These are phyloP conservation scores for Botrytis aclada DNA, from an alignment of 2,329 filamentous ascomycete genomes.

Conservation along the genomic window DNA sequence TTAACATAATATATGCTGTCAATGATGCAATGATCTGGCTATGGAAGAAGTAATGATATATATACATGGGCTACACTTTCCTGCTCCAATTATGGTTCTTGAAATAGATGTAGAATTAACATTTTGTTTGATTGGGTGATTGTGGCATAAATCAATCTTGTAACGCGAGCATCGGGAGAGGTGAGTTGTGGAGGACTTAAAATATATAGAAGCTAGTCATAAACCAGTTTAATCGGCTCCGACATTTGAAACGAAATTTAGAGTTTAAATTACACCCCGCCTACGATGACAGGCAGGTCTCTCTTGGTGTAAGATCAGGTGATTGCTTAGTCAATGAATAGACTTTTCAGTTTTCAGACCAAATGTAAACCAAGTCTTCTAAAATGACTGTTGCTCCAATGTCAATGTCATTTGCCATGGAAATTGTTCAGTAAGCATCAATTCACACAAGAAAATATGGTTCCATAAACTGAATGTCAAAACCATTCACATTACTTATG, in stretches of 20 bases:
- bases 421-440: not conserved
- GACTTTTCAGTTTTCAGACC: too few relatives aligned
- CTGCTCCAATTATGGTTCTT: not conserved
- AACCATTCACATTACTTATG: too few relatives aligned
- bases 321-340: not conserved
- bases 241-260: not conserved
- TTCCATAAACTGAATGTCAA: not conserved
- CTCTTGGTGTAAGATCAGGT: not conserved
- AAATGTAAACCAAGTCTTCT: not conserved
- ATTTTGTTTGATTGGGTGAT: not conserved
- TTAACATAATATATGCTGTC: not conserved
- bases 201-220: not conserved
- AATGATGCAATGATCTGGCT: not conserved
- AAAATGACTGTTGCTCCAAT: not conserved
- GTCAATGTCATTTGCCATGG: not conserved
- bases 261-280: not conserved
- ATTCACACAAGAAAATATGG: not conserved
- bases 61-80: not conserved
- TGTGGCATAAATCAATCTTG: too few relatives aligned
- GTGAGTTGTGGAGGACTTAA: not conserved
- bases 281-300: not conserved
- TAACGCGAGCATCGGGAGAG: not conserved
- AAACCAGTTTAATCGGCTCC: not conserved
- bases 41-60: not conserved
- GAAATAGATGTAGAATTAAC: not conserved